Evolutionary conservation across 805 yeast species (phyloP).

Genomic region (Saturnispora silvae): DNA sequence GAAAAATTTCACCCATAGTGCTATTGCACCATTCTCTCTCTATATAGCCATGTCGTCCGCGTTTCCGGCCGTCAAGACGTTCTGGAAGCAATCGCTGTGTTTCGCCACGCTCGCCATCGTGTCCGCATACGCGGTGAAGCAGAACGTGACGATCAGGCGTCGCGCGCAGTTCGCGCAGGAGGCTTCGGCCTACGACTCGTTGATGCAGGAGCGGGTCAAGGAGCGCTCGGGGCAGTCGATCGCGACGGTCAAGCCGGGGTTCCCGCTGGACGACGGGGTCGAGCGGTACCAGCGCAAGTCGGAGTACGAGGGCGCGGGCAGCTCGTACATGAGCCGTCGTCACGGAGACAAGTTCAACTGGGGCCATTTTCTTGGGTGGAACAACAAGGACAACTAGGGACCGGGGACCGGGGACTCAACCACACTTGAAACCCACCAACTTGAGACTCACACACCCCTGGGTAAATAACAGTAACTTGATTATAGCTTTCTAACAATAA

Average conservation of each 20-base stretch:
- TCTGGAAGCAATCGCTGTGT: constrained; percentile 26
- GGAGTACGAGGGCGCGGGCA: constrained; percentile 60
- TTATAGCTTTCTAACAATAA: too few species aligned
- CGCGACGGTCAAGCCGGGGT: constrained; percentile 25
- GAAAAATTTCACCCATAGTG: too few species aligned
- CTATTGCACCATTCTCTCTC: not conserved
- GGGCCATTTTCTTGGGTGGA: constrained; percentile 13
- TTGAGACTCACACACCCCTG: too few species aligned
- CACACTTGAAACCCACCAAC: too few species aligned
- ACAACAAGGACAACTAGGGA: constrained; percentile 5
- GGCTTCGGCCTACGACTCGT: constrained; percentile 24
- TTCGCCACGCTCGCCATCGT: constrained; percentile 22
- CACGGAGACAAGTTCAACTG: constrained; percentile 27
- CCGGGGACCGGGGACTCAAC: too few species aligned
- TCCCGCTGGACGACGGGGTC: constrained; percentile 24
- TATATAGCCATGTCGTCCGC: constrained; percentile 17
- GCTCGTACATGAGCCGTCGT: constrained; percentile 40
- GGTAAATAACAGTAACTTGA: too few species aligned
- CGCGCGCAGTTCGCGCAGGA: constrained; percentile 27
- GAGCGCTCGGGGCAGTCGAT: constrained; percentile 15
- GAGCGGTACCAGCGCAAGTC: constrained; percentile 42
- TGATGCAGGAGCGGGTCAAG: constrained; percentile 17
- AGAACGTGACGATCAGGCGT: constrained; percentile 27
- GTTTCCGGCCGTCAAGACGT: constrained; percentile 18
- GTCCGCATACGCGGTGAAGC: constrained; percentile 27